Evolutionary conservation across 2,329 filamentous ascomycete species (phyloP), one percentile per base, ranked within the genome.

Genomic region (Fusarium torulosum): DNA sequence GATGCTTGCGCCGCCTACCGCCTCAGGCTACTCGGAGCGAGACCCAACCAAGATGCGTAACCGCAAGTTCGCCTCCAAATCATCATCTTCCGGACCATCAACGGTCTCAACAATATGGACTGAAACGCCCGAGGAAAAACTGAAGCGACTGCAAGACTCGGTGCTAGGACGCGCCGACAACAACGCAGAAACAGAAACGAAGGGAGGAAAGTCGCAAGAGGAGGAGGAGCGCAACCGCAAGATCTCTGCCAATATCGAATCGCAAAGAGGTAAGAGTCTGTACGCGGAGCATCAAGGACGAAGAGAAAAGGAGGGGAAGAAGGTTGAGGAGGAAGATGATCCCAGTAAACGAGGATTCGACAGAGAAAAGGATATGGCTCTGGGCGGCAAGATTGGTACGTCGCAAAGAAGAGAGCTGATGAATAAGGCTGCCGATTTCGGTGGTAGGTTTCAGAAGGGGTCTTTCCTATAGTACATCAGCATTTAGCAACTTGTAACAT

Each of bases 321-420:
- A 80, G 65, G 79, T 75, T 8, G 82, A 85, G 65, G 88, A 93
- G 66, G 92, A 96, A 21, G 95, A 97, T 79, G 94, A 98, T 76
- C 95, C 96, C 1, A 97, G 93, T 78, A 91, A 91, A 79, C 85
- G 95, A 63, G 91, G 88, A 0, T 98, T 98, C 79, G 93, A 97
- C 80, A 86, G 89, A 66, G 93, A 97, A 78, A 98, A 97, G 81
- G 96, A 98, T 77, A 97, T 98, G 88, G 91, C 88, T 38, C 81
- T 92, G 4, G 90, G 90, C 10, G 87, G 88, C 19, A 88, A 87
- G 73, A 88, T 97, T 53, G 91, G 89, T 25, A 83, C 89, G 68
- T 85, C 89, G 35, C 90, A 97, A 81, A 88, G 90, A 70, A 88
- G 88, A 72, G 91, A 97, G 71, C 82, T 98, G 82, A 77, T 97